Evolutionary conservation across 2,329 filamentous ascomycete genomes (phyloP).

Genomic region (Neofusicoccum cordaticola): DNA sequence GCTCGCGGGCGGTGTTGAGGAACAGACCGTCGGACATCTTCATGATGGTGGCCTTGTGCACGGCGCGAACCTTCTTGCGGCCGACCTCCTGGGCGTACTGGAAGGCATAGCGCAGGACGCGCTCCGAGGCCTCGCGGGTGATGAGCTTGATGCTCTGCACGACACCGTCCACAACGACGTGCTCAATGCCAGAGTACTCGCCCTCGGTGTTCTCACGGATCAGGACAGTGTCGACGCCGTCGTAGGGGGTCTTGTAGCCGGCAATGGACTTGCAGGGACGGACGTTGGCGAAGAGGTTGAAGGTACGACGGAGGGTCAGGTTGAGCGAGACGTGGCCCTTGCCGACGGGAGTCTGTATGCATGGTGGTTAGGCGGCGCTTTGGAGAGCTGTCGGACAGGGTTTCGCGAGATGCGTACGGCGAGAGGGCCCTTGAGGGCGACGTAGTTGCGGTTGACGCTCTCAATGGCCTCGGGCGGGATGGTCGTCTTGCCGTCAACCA

Average conservation of each 20-base stretch:
- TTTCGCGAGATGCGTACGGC: slow-evolving; percentile 61
- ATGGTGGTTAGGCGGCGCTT: slow-evolving; percentile 26
- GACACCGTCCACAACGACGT: slow-evolving; percentile 94
- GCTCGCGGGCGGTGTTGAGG: slow-evolving; percentile 77
- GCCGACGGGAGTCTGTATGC: slow-evolving; percentile 77
- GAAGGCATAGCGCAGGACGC: slow-evolving; percentile 95
- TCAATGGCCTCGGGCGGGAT: slow-evolving; percentile 91
- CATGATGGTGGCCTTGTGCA: slow-evolving; percentile 99
- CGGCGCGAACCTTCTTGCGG: slow-evolving; percentile 93
- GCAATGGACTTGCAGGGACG: slow-evolving; percentile 95
- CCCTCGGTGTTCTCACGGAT: slow-evolving; percentile 99
- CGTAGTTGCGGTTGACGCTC: slow-evolving; percentile 92
- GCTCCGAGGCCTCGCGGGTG: slow-evolving; percentile 89
- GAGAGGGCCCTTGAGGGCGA: slow-evolving; percentile 96
- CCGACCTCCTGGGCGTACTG: slow-evolving; percentile 93
- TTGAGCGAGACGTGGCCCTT: slow-evolving; percentile 99
- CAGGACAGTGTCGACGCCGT: slow-evolving; percentile 92
- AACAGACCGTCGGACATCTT: slow-evolving; percentile 99
- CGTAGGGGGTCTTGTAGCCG: slow-evolving; percentile 98
- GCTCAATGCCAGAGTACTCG: slow-evolving; percentile 99
- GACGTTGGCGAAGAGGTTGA: slow-evolving; percentile 99
- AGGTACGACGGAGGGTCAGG: slow-evolving; percentile 95
- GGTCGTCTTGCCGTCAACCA: slow-evolving; percentile 93
- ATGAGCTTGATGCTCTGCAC: slow-evolving; percentile 99
- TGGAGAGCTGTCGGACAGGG: slow-evolving; percentile 1